phyloP scores from a whole-genome alignment of 495 filamentous ascomycete genomes.

The Lasiosphaeriaceae sp. region DNA sequence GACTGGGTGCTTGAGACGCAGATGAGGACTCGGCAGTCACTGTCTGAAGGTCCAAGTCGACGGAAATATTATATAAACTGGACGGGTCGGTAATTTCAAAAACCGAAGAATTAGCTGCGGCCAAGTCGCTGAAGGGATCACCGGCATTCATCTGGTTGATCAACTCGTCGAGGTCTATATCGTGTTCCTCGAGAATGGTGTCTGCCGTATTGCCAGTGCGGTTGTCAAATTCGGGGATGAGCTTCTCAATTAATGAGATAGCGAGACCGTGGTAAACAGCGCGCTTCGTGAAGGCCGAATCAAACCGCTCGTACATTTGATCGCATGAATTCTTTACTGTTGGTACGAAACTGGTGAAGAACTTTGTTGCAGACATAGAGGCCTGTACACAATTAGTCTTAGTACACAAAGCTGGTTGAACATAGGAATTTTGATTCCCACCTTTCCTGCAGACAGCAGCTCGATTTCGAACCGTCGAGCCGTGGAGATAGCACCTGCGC shows the following conservation, averaged over 20 bases:
- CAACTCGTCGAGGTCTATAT: conserved; percentile 20
- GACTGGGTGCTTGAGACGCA: conserved; percentile 1
- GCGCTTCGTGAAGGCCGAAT: conserved; percentile 25
- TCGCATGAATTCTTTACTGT: conserved; percentile 33
- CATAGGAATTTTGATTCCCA: conserved; percentile 3
- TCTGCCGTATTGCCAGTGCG: not conserved
- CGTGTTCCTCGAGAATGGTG: conserved; percentile 10
- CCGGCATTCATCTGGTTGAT: conserved; percentile 18
- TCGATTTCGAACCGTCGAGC: conserved; percentile 43
- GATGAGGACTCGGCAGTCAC: not conserved
- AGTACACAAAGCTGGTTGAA: not conserved
- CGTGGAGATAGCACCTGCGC: conserved; percentile 29
- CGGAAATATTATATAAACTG: too few species aligned
- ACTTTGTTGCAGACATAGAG: conserved; percentile 24
- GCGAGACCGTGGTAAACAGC: conserved; percentile 34
- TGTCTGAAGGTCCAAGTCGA: not conserved
- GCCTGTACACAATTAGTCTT: conserved; percentile 26
- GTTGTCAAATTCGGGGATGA: conserved; percentile 26
- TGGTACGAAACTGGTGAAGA: conserved; percentile 32
- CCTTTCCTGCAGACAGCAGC: conserved; percentile 42
- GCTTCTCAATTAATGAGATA: conserved; percentile 31
- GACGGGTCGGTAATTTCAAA: too few species aligned
- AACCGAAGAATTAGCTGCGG: too few species aligned
- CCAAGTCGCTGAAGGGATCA: too few species aligned
- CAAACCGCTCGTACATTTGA: conserved; percentile 34